Base-by-base conservation (phyloP, 192 early-diverging fungal species). In the Backusella parvicylindrica region DNA sequence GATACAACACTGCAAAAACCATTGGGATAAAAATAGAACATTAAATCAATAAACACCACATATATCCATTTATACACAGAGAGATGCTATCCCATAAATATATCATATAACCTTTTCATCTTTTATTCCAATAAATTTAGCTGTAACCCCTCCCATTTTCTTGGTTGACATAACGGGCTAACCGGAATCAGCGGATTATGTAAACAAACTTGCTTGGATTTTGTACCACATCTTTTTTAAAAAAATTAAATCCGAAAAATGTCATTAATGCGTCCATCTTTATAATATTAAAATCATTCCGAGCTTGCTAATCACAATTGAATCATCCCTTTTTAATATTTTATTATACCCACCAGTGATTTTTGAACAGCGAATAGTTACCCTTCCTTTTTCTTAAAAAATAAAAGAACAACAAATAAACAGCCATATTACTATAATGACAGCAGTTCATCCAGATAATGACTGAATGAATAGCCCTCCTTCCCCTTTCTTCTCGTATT, bases 1-100 rank as follows among this genome's bases (percentile, higher is more conserved):
- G 88, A 89, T 83, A 89, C 88, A 63, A 89, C 88, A 40, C 74
- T 81, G 33, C 81, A 84, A 49, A 89, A 89, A 72, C 88, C 88
- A 23, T 50, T 75, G 33, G 88, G 88, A 67, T 89, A 84, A 77
- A 71, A 23, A 69, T 16, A 67, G 8, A 11, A 11, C 41, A 15
- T 12, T 15, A 15, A 12, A 43, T 43, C 9, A 21, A 50, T 21
- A n/a, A 1, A 6, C 21, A n/a, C 12, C 18, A 8, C 47, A 49
- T 49, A 21, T 49, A 56, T 56, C 11, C 9, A 56, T 56, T 26
- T 56, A 8, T n/a, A 16, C 15, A 41, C 40, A 16, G 33, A 35
- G 33, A 35, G 33, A 35, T 35, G 6, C 6, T 3, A 3, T 35
- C 2, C 33, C 2, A 3, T 15, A 43, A 3, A 11, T 15, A 43